Base-by-base conservation (phyloP, 148 eudicot species). In the Salicornia ramosissima region DNA sequence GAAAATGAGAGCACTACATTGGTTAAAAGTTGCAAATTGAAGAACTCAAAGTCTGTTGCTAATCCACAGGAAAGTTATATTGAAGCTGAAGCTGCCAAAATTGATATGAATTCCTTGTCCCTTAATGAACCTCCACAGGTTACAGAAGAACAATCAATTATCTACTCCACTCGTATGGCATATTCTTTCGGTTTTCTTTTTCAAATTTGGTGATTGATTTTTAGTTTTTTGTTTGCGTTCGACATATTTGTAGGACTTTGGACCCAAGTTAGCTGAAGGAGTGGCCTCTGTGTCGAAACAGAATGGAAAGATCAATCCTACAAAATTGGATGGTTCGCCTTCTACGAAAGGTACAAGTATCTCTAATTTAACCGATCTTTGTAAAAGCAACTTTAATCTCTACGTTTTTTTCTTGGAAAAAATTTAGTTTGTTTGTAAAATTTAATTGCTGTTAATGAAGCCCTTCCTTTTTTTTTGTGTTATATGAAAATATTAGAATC, bases 61-160 rank as follows among this genome's bases (percentile, higher is more conserved):
- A 67, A 65, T 53, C 42, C 58, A 34, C 65, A 71, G 36, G 83
- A 82, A 42, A 73, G 69, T n/a, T 74, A 74, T 42, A 49, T 36
- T 50, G 74, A 74, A 67, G 80, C 67, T 22, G 77, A 70, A 16
- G 80, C 67, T 22, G 77, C 72, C 24, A 49, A 22, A 14, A 29
- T 59, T 12, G 33, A 24, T 47, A 29, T 59, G 30, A 31, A 19
- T 47, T 59, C 66, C 4, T 46, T 71, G 26, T 59, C 74, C 56
- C 51, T 71, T 47, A 7, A 59, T 45, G 66, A 59, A 47, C 45
- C 11, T 43, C 15, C 54, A 10, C 64, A 71, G 74, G 66, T 71
- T 71, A 31, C 16, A 26, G 10, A 57, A 19, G 39, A 71, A 46
- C 26, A 30, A 30, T 46, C 31, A 21, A 45, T 11, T 33, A 30